These are phyloP conservation scores for Umbelopsis isabellina DNA, from an alignment of 192 early-diverging fungal species.

Conservation along the genomic window DNA sequence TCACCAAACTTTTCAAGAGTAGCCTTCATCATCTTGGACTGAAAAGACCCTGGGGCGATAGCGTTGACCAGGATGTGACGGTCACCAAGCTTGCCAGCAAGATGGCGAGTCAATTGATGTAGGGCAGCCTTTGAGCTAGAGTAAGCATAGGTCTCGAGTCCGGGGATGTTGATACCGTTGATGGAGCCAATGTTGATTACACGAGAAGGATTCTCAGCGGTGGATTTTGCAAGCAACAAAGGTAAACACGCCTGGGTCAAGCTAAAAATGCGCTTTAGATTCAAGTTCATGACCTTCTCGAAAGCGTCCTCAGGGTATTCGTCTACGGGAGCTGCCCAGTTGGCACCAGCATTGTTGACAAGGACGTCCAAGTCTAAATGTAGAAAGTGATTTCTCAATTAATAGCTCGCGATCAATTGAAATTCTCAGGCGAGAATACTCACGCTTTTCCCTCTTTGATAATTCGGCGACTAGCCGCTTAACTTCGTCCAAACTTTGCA, in stretches of 20 bases:
- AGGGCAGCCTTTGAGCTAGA: conserved; percentile 79
- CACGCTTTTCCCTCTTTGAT: conserved; percentile 60
- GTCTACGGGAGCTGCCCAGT: conserved; percentile 56
- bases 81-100: conserved; percentile 66
- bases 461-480: conserved; percentile 60
- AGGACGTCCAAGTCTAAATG: conserved; percentile 76
- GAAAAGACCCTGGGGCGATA: conserved; percentile 74
- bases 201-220: conserved; percentile 58
- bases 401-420: conserved; percentile 3
- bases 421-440: conserved; percentile 8
- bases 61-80: conserved; percentile 67
- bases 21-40: conserved; percentile 77
- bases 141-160: conserved; percentile 69
- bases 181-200: conserved; percentile 94
- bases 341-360: conserved; percentile 85
- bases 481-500: conserved; percentile 62
- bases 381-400: not conserved
- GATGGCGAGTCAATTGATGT: conserved; percentile 70
- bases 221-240: conserved; percentile 63
- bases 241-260: conserved; percentile 79
- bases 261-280: conserved; percentile 81
- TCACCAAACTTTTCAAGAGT: conserved; percentile 59
- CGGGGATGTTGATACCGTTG: conserved; percentile 54
- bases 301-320: conserved; percentile 65
- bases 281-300: conserved; percentile 83